These are phyloP conservation scores for Pulveroboletus sp. DNA, from an alignment of 768 basidiomycete genomes.

Conservation along the genomic window DNA sequence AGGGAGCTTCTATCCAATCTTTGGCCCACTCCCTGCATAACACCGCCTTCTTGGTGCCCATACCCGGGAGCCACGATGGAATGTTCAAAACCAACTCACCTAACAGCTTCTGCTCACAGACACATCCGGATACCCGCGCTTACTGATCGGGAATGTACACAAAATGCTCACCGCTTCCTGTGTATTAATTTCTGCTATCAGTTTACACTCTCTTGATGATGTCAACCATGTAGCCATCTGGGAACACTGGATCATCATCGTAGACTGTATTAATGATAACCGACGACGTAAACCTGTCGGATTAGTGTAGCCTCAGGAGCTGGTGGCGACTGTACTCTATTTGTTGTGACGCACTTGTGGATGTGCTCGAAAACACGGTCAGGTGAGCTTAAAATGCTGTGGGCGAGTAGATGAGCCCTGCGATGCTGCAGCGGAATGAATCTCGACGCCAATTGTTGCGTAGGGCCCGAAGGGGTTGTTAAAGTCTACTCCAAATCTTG, in stretches of 20 bases:
- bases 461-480: slow-evolving; percentile 1
- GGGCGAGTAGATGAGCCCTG: slow-evolving; percentile 6
- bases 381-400: slow-evolving; percentile 7
- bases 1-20: slow-evolving; percentile 23
- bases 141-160: slow-evolving; percentile 13
- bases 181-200: not conserved
- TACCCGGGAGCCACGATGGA: slow-evolving; percentile 19
- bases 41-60: slow-evolving; percentile 13
- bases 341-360: slow-evolving; percentile 9
- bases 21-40: slow-evolving; percentile 2
- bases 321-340: slow-evolving; percentile 2
- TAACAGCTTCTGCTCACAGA: not conserved
- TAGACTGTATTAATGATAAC: slow-evolving; percentile 22
- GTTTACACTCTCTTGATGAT: slow-evolving; percentile 10
- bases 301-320: not conserved
- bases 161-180: slow-evolving; percentile 13
- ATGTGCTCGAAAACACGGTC: slow-evolving; percentile 6
- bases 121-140: not conserved
- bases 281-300: slow-evolving; percentile 17
- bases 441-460: slow-evolving; percentile 1
- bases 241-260: slow-evolving; percentile 16
- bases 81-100: slow-evolving; percentile 7
- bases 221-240: slow-evolving; percentile 10
- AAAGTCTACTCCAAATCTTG: slow-evolving; percentile 17
- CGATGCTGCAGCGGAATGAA: slow-evolving; percentile 16